Evolutionary conservation across 2,329 filamentous ascomycete genomes (phyloP), one percentile per base, ranked within the genome.

Genomic region (Dactylellina haptotyla): DNA sequence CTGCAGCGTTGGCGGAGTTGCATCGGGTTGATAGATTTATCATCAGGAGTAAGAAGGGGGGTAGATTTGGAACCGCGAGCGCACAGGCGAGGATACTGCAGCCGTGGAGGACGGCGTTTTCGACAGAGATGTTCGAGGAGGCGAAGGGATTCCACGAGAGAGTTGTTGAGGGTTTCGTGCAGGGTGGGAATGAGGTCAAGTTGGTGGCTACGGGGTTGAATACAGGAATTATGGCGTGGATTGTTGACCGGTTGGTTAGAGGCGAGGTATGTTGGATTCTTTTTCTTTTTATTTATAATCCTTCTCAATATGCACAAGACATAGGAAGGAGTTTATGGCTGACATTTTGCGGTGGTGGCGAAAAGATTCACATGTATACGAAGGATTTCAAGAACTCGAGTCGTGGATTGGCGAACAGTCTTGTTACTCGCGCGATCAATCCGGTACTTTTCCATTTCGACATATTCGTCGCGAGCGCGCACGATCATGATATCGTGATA

Each of bases 1-100:
- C 32, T 3, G 59, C 67, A 6, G 67, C 67, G 3, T 51, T 72
- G 20, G 53, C 59, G 9, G 67, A 72, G 48, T 45, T 72, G 41
- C 67, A 72, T 23, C 65, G 54, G 39, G 54, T 72, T 4, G 67
- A 72, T 43, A 43, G 53, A 20, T 72, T 72, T 32, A 65, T 72
- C 39, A 65, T 72, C 9, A 46, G 67, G 32, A 64, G 59, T 16
- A 58, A 26, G 50, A 72, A 72, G 10, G 67, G 59, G 4, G 67
- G 67, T 1, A 46, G 67, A 20, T 72, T 59, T 32, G 67, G 67
- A n/a, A 72, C 67, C 8, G 67, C 67, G 45, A 54, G 59, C 25
- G 67, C 67, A n/a, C 67, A 72, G 54, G 67, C 67, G 18, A 72
- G 67, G 26, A 48, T 72, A 43, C 48, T 72, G 20, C 59, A 65